Base-by-base conservation (phyloP, 768 basidiomycete genomes). In the Tylopilus cervinicoccineus region DNA sequence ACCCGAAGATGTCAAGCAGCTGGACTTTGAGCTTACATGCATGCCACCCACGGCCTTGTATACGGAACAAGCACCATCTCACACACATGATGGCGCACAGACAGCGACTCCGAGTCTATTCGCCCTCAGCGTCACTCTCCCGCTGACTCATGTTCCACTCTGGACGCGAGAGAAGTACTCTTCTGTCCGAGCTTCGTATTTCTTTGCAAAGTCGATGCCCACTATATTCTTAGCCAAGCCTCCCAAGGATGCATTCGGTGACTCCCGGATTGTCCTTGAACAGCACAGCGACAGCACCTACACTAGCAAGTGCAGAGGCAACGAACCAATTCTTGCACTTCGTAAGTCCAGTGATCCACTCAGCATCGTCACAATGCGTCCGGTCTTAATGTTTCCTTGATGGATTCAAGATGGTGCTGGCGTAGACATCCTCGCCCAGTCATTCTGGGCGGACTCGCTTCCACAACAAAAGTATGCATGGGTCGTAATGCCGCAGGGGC, bases 401-500 rank as follows among this genome's bases (percentile, higher is more conserved):
- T 13, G 17, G n/a, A 33, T 34, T 34, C 27, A 53, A 90, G 88
- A 95, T 64, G 93, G 93, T 3, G 92, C 93, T 1, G 93, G 93
- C 2, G 88, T 89, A 5, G 84, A 93, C 51, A 76, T 89, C 8
- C 50, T 81, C 32, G 51, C 57, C 6, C 61, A 70, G 23, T 54
- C 73, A 0, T 81, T 84, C 50, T 93, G 87, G 87, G 61, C 70
- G 0, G 74, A 81, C 14, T 75, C 86, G 1, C 65, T 93, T 12
- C 78, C 82, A 2, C 70, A 72, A 6, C 81, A 83, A 47, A 57
- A 70, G 22, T 67, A 69, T 7, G 83, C 79, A 47, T 96, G 93
- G 93, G 69, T 86, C 10, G 69, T 94, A 17, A 68, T 86, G n/a
- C 88, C 93, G 0, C 77, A 81, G n/a, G 93, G 93, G 0, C 72